A percentile compares a stretch with the other conserved stretches of the same genome.
Evolutionary conservation across 169 alveolate genomes (phyloP).

Genomic region (Plasmodium vivax): DNA sequence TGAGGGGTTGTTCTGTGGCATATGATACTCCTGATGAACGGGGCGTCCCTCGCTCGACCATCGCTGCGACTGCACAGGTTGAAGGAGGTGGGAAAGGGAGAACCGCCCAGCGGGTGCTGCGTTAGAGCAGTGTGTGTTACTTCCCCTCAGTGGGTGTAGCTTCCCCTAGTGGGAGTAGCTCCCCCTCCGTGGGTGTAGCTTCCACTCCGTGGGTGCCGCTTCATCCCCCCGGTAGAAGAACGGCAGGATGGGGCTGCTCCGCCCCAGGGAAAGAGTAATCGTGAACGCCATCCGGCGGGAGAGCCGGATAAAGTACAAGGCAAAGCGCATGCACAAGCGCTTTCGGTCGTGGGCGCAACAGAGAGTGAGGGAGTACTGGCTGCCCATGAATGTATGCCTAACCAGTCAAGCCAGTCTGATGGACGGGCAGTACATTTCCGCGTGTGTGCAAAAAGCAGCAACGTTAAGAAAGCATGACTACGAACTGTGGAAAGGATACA

Average conservation of each 20-base stretch:
- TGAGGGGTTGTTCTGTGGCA: background rate
- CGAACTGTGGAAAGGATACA: constrained; percentile 79
- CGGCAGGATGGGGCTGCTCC: constrained; percentile 79
- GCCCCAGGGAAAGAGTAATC: constrained; percentile 87
- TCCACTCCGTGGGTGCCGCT: background rate
- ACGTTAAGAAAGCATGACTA: constrained; percentile 86
- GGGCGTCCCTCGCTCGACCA: background rate
- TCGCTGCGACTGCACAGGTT: background rate
- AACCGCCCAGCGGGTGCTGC: background rate
- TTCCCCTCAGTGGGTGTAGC: background rate
- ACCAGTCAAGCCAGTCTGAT: constrained; percentile 81
- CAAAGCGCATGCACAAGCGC: constrained; percentile 87
- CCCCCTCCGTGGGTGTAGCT: background rate
- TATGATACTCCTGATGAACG: background rate
- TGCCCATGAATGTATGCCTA: constrained; percentile 87
- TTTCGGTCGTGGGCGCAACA: constrained; percentile 91
- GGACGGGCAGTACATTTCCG: constrained; percentile 85
- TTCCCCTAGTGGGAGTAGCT: no score
- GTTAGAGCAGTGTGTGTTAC: background rate
- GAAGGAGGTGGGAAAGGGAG: background rate
- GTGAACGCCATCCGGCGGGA: constrained; percentile 83
- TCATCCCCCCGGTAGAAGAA: background rate
- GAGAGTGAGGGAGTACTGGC: constrained; percentile 88
- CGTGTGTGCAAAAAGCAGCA: constrained; percentile 90
- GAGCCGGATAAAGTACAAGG: constrained; percentile 81